Conservation (phyloP, 164 flowering plant species). For the Berberis thunbergii region DNA sequence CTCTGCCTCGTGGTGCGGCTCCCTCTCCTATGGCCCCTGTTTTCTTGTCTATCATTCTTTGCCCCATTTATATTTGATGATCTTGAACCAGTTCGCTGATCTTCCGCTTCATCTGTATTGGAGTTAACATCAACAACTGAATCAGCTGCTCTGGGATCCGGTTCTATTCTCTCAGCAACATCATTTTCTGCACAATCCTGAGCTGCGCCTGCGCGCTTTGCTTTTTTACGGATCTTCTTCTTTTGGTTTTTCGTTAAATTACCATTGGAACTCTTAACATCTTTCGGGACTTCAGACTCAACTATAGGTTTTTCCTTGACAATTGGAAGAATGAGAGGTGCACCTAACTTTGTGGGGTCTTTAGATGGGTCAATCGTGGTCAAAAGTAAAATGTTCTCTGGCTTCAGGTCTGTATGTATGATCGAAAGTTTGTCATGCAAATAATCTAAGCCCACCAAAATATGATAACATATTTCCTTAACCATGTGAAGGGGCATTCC, state of each 20-base stretch:
- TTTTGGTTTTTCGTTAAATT: conserved; percentile 66
- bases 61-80: conserved; percentile 20
- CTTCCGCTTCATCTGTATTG: conserved; percentile 19
- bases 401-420: conserved; percentile 93
- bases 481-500: conserved; percentile 73
- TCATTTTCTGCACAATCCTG: conserved; percentile 57
- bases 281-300: conserved; percentile 37
- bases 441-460: conserved; percentile 83
- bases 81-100: conserved; percentile 20
- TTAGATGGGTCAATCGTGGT: conserved; percentile 78
- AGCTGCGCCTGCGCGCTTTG: conserved; percentile 65
- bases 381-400: conserved; percentile 72
- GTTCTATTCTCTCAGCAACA: conserved; percentile 26
- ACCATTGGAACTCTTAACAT: conserved; percentile 41
- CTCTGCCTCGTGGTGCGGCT: conserved; percentile 58
- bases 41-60: conserved; percentile 21
- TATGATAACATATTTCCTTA: conserved; percentile 65
- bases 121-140: conserved; percentile 14
- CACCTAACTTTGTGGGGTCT: conserved; percentile 68
- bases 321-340: conserved; percentile 48
- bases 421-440: conserved; percentile 77
- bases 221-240: conserved; percentile 71
- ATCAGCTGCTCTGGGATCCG: conserved; percentile 19
- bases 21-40: conserved; percentile 40
- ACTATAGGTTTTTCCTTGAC: conserved; percentile 34